Base-by-base conservation (phyloP, 352 stramenopile species). In the Pythium chondricola region DNA sequence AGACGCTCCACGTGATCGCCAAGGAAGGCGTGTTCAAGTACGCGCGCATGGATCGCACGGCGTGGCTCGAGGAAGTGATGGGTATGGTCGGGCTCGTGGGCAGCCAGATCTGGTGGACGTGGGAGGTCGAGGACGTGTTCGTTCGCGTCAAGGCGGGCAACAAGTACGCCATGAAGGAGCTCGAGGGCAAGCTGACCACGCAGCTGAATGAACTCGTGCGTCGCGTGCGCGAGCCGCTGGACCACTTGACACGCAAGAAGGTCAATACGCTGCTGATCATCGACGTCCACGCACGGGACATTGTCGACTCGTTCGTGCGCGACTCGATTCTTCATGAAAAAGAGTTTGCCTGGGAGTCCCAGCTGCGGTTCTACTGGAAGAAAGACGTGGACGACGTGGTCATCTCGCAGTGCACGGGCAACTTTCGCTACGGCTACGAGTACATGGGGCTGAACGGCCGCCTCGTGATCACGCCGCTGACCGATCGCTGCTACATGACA, bases 21-120 rank as follows among this genome's bases (percentile, higher is more conserved):
- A 98, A 98, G 49, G 86, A 97, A 59, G 90, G 88, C 9, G 85
- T 98, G 14, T 97, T 96, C 48, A 71, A 88, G 17, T 98, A 98
- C 52, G 92, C 86, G 1, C 68, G 73, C 22, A 87, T 80, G 60
- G 84, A 88, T 16, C 85, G 90, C 2, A 88, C 76, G 1, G 60
- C 79, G 27, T 97, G 91, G 91, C 71, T 97, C 11, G 76, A 88
- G 52, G 70, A 94, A 10, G 81, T 93, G 3, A 50, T 97, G 14
- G 90, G 91, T 0, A 97, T 97, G 90, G 90, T 97, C 7, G 86
- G 85, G 1, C 74, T 97, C 3, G 85, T 93, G 0, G 92, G 89
- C 18, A 95, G 78, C 53, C 92, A 97, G 53, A 95, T 97, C 33
- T 96, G 87, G 88, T 97, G 88, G 88, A 97, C 88, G 0, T 96